Base-by-base conservation (phyloP, 164 flowering plant species). In the Kalanchoe fedtschenkoi region DNA sequence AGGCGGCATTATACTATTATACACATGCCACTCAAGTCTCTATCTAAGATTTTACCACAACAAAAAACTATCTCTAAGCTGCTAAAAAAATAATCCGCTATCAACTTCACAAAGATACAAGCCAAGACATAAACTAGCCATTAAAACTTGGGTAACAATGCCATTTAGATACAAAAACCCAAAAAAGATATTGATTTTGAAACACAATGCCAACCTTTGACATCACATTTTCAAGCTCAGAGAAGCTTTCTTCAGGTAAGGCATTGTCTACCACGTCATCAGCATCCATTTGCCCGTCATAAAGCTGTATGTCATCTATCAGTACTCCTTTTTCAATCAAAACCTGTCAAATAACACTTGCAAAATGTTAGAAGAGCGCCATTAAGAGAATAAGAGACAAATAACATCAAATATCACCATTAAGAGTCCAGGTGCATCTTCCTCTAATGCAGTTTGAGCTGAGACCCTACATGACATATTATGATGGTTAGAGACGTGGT, bases 351-450 rank as follows among this genome's bases (percentile, higher is more conserved):
- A 34, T n/a, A 19, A 61, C 55, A 51, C 37, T 22, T 59, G 13
- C 35, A 37, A 41, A 11, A 68, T 43, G 15, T 33, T 53, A 34
- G 17, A 58, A 21, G 5, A 17, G n/a, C 32, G 35, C 44, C 16
- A 34, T 16, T 30, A 14, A 14, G 64, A 19, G n/a, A 58, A 62
- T n/a, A 30, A 13, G 54, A 28, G 24, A 51, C 37, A 51, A 14
- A 8, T 22, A 37, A 15, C 17, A 2, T 61, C 32, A 35, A 28
- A 15, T 46, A 53, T 4, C 77, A 88, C 98, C 96, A 79, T 74
- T 59, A 93, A 78, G 58, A 93, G 92, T 58, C 88, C 98, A 60
- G 98, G 97, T 67, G 88, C 97, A 88, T 93, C 98, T 74, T 93
- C 98, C 74, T 88, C 89, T 57, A 93, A 63, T 8, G 98, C 96